Conservation (phyloP, 805 yeast species). For the Zygoascus bituminiphila region DNA sequence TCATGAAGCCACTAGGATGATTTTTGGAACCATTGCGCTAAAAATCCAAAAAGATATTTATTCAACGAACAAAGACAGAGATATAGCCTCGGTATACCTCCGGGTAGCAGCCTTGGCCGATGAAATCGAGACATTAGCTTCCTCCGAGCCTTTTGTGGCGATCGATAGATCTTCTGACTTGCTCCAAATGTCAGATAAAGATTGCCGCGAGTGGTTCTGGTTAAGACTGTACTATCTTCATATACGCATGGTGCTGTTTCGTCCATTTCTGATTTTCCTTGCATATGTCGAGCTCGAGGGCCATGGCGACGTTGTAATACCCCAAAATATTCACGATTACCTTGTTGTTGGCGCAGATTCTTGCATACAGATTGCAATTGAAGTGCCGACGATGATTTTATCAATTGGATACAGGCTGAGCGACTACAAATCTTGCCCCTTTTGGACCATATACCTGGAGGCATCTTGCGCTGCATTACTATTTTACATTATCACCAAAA, state of each 20-base stretch:
- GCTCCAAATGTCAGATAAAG: slow-evolving; percentile 6
- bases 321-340: not conserved
- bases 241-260: slow-evolving; percentile 5
- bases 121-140: slow-evolving; percentile 7
- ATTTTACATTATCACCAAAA: slow-evolving; percentile 6
- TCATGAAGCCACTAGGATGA: slow-evolving; percentile 4
- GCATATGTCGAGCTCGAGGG: slow-evolving; percentile 6
- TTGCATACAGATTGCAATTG: slow-evolving; percentile 8
- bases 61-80: slow-evolving; percentile 1
- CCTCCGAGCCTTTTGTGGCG: slow-evolving; percentile 4
- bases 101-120: slow-evolving; percentile 1
- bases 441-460: slow-evolving; percentile 10
- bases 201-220: slow-evolving; percentile 12
- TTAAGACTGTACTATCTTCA: slow-evolving; percentile 7
- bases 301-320: not conserved
- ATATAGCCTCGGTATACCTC: slow-evolving; percentile 1
- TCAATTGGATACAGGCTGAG: slow-evolving; percentile 8
- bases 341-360: not conserved
- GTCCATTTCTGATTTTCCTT: slow-evolving; percentile 8
- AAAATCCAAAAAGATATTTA: slow-evolving; percentile 2
- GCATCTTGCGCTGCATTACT: slow-evolving; percentile 6
- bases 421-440: slow-evolving; percentile 1
- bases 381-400: slow-evolving; percentile 9
- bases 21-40: slow-evolving; percentile 3
- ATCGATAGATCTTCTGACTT: slow-evolving; percentile 5